Percentiles rank a stretch among this genome's conserved stretches.
These are phyloP conservation scores for Xerocomus nothofagi DNA, from an alignment of 1,284 basidiomycete genomes.

Conservation along the genomic window DNA sequence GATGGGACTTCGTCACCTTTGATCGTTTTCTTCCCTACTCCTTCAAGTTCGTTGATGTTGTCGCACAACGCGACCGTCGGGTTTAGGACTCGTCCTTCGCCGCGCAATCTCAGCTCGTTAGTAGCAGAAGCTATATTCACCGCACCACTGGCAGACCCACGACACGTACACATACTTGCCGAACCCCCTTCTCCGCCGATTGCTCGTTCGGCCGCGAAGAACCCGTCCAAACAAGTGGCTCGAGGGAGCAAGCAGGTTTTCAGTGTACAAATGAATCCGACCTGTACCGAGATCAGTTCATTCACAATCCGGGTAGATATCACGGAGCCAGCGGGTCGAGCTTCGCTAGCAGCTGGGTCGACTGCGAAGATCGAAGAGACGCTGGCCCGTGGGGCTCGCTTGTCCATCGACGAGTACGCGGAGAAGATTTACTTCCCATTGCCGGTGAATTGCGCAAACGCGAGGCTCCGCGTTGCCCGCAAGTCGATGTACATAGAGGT, in stretches of 20 bases:
- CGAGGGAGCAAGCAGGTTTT: slow-evolving; percentile 2
- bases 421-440: slow-evolving; percentile 27
- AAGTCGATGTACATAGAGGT: slow-evolving; percentile 57
- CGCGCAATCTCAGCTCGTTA: neutral
- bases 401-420: slow-evolving; percentile 21
- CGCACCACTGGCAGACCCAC: slow-evolving; percentile 31
- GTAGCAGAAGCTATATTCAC: slow-evolving; percentile 32
- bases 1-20: slow-evolving; percentile 37
- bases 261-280: slow-evolving; percentile 17
- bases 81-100: slow-evolving; percentile 34
- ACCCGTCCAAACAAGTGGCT: neutral
- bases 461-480: slow-evolving; percentile 47
- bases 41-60: slow-evolving; percentile 36
- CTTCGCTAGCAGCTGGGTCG: slow-evolving; percentile 19
- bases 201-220: neutral
- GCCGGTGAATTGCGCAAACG: slow-evolving; percentile 36
- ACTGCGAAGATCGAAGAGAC: slow-evolving; percentile 20
- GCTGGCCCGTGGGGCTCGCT: neutral
- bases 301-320: slow-evolving; percentile 24
- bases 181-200: slow-evolving; percentile 9
- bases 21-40: slow-evolving; percentile 40
- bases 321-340: slow-evolving; percentile 20
- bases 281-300: slow-evolving; percentile 18
- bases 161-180: slow-evolving; percentile 36
- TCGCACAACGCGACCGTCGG: slow-evolving; percentile 25